phyloP scores from a whole-genome alignment of 805 yeast species.

The Wickerhamiella occidentalis region DNA sequence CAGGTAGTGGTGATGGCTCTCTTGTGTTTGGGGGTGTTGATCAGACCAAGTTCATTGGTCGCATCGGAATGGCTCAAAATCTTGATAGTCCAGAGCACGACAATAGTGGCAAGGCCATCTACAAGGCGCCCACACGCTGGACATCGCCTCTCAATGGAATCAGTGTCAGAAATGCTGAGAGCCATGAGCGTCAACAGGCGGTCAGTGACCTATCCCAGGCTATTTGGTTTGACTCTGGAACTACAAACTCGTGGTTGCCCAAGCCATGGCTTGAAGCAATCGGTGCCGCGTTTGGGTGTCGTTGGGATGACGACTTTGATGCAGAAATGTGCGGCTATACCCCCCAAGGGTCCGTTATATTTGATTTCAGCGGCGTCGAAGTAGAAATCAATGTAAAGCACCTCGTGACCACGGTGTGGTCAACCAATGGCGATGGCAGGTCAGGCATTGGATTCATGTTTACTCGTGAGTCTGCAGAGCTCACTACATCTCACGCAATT shows the following conservation, averaged over 20 bases:
- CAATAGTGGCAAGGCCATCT: neutral
- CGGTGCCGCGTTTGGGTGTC: slow-evolving; percentile 29
- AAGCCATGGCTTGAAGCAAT: slow-evolving; percentile 7
- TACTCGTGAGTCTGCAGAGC: neutral
- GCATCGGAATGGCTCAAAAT: slow-evolving; percentile 27
- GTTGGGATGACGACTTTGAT: slow-evolving; percentile 27
- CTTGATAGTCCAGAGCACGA: slow-evolving; percentile 4
- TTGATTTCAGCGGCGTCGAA: slow-evolving; percentile 15
- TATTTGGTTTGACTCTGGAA: slow-evolving; percentile 1
- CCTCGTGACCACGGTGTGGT: neutral
- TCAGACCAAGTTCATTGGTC: slow-evolving; percentile 31
- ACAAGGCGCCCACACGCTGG: neutral
- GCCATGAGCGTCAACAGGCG: neutral
- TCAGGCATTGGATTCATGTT: neutral
- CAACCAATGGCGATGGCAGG: neutral
- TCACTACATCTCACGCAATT: neutral
- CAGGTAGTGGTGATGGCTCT: slow-evolving; percentile 25
- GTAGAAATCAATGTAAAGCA: neutral
- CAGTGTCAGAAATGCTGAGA: neutral
- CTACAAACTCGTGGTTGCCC: neutral
- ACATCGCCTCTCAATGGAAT: neutral
- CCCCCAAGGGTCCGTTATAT: slow-evolving; percentile 3
- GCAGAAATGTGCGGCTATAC: slow-evolving; percentile 5
- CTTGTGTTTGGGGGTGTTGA: slow-evolving; percentile 35
- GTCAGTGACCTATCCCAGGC: neutral